Conservation (phyloP, 2,329 filamentous ascomycete species). For the Cordyceps farinosa region DNA sequence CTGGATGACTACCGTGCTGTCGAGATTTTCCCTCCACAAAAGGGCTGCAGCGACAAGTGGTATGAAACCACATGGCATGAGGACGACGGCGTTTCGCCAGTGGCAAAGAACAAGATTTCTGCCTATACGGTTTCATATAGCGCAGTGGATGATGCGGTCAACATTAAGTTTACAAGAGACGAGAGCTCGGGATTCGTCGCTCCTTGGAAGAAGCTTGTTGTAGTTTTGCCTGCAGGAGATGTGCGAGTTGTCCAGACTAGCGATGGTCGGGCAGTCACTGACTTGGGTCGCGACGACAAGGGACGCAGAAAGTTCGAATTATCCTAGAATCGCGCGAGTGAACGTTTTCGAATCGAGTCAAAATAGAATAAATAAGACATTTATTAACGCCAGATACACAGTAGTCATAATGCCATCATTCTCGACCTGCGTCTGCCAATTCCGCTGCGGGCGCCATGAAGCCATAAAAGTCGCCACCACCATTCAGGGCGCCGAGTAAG, state of each 20-base stretch:
- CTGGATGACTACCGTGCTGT: conserved; percentile 41
- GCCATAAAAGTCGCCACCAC: conserved; percentile 24
- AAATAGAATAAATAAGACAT: not conserved
- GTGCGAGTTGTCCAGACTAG: conserved; percentile 20
- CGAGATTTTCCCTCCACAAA: conserved; percentile 40
- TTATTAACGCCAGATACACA: no score
- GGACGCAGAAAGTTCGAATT: conserved; percentile 24
- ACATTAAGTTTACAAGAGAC: conserved; percentile 28
- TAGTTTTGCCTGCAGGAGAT: conserved; percentile 34
- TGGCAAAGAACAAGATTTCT: conserved; percentile 31
- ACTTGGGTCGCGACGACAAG: conserved; percentile 23
- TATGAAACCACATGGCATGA: conserved; percentile 35
- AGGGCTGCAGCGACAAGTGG: conserved; percentile 23
- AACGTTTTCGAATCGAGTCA: not conserved
- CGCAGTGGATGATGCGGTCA: conserved; percentile 21
- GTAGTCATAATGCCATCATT: not conserved
- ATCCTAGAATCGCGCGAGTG: not conserved
- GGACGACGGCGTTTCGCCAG: conserved; percentile 36
- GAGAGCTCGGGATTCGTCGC: conserved; percentile 33
- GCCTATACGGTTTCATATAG: conserved; percentile 31
- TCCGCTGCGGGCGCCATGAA: not conserved
- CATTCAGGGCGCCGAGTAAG: conserved; percentile 23
- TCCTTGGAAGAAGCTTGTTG: conserved; percentile 32
- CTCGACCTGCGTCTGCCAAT: not conserved
- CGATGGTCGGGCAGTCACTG: conserved; percentile 16